A percentile compares a stretch with the other conserved stretches of the same genome.
phyloP scores from a whole-genome alignment of 2,329 filamentous ascomycete species.

The Botrytis elliptica region DNA sequence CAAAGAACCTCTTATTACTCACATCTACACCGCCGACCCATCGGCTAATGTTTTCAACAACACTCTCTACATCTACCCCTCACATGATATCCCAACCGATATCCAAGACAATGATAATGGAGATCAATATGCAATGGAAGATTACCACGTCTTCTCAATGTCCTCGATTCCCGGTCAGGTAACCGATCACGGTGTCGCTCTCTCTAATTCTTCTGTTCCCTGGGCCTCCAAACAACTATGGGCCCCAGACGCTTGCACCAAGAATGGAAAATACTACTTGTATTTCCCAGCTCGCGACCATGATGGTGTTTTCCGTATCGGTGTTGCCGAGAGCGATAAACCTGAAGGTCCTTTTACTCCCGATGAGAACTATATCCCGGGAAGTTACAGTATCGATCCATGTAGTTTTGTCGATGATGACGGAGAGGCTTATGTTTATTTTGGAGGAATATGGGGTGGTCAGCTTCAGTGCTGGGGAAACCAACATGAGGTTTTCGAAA shows the following conservation, averaged over 20 bases:
- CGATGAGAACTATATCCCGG: slow-evolving; percentile 62
- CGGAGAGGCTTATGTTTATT: slow-evolving; percentile 66
- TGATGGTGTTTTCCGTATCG: slow-evolving; percentile 69
- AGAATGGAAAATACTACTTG: slow-evolving; percentile 70
- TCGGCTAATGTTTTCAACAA: slow-evolving; percentile 78
- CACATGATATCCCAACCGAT: slow-evolving; percentile 73
- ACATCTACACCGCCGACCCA: slow-evolving; percentile 77
- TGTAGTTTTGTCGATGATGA: slow-evolving; percentile 75
- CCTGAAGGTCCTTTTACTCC: slow-evolving; percentile 70
- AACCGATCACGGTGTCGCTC: slow-evolving; percentile 69
- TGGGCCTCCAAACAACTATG: slow-evolving; percentile 80
- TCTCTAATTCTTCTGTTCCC: slow-evolving; percentile 64
- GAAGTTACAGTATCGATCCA: slow-evolving; percentile 75
- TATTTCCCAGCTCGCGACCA: slow-evolving; percentile 76
- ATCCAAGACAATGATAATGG: slow-evolving; percentile 80
- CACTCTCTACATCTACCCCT: slow-evolving; percentile 76
- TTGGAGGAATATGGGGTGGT: slow-evolving; percentile 78
- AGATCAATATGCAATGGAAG: slow-evolving; percentile 80
- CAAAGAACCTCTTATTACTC: slow-evolving; percentile 60
- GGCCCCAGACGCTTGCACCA: slow-evolving; percentile 72
- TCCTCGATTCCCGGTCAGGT: slow-evolving; percentile 53
- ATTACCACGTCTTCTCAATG: slow-evolving; percentile 74
- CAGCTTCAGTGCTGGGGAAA: slow-evolving; percentile 72
- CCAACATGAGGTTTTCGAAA: slow-evolving; percentile 50
- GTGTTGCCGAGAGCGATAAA: slow-evolving; percentile 62